phyloP scores from a whole-genome alignment of 306 rosid genomes.

The Castanea sativa region DNA sequence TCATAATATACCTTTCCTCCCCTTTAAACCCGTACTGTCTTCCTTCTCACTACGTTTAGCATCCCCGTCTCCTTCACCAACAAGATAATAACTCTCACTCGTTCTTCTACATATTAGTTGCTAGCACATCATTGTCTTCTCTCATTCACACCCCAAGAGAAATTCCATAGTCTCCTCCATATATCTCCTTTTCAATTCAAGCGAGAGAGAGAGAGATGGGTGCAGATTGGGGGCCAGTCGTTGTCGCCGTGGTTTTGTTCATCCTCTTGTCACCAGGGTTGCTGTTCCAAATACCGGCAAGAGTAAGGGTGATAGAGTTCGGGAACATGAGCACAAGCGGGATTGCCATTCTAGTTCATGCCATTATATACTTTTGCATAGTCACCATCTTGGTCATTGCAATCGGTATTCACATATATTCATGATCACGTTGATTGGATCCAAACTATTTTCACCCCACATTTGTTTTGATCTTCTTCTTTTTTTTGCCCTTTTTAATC shows the following conservation, averaged over 20 bases:
- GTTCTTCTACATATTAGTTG: constrained; percentile 1
- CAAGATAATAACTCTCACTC: constrained; percentile 30
- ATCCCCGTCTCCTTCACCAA: constrained; percentile 47
- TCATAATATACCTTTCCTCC: constrained; percentile 45
- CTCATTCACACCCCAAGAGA: constrained; percentile 1
- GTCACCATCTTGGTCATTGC: constrained; percentile 77
- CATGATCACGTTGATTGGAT: constrained; percentile 43
- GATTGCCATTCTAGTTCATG: constrained; percentile 87
- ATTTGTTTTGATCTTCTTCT: not conserved
- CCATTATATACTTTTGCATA: constrained; percentile 76
- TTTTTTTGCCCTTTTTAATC: not conserved
- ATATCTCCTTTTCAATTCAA: not conserved
- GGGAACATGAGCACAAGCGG: constrained; percentile 97
- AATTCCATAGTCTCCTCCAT: constrained; percentile 2
- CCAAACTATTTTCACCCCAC: not conserved
- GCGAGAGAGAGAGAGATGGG: constrained; percentile 33
- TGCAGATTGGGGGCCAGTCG: constrained; percentile 93
- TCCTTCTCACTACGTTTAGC: constrained; percentile 48
- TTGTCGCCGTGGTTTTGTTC: constrained; percentile 78
- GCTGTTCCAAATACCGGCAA: constrained; percentile 82
- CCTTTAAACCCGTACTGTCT: constrained; percentile 29
- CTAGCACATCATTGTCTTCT: constrained; percentile 9
- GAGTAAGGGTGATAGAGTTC: constrained; percentile 74
- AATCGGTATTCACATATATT: constrained; percentile 71
- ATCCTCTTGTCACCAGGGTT: constrained; percentile 86